Evolutionary conservation across 2,329 filamentous ascomycete genomes (phyloP).

Genomic region (Fusarium protoensiforme): DNA sequence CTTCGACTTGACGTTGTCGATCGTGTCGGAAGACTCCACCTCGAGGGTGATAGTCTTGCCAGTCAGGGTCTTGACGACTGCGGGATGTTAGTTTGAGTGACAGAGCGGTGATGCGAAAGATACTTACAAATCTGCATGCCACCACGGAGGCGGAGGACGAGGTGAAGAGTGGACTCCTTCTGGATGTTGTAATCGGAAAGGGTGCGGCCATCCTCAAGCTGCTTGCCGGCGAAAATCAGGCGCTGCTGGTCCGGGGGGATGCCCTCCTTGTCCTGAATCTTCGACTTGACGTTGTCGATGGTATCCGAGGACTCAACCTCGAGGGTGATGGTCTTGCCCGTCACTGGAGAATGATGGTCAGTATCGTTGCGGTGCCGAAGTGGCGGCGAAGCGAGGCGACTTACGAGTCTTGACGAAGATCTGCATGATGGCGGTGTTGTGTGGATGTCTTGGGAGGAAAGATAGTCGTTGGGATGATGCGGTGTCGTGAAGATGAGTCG

Average conservation of each 20-base stretch:
- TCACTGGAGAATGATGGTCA: conserved; percentile 62
- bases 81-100: conserved; percentile 23
- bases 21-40: conserved; percentile 89
- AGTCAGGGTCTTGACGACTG: conserved; percentile 83
- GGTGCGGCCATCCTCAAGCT: conserved; percentile 86
- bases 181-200: conserved; percentile 68
- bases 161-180: conserved; percentile 76
- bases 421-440: conserved; percentile 76
- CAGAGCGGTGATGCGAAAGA: no score
- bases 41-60: conserved; percentile 95
- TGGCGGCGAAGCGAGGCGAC: conserved; percentile 52
- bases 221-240: conserved; percentile 95
- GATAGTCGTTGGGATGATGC: conserved; percentile 28
- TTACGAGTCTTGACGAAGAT: conserved; percentile 98
- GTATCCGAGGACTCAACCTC: conserved; percentile 91
- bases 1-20: conserved; percentile 97
- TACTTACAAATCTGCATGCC: conserved; percentile 74
- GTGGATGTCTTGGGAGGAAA: conserved; percentile 36
- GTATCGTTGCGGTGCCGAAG: conserved; percentile 5
- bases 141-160: conserved; percentile 78
- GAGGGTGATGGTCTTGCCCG: conserved; percentile 68
- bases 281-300: conserved; percentile 97
- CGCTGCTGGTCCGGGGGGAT: conserved; percentile 97
- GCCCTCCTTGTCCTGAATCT: conserved; percentile 99
- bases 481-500: conserved; percentile 10